A percentile compares a stretch with the other conserved stretches of the same genome.
phyloP scores from a whole-genome alignment of 441 rosid genomes.

The Pelargonium fulgidum region DNA sequence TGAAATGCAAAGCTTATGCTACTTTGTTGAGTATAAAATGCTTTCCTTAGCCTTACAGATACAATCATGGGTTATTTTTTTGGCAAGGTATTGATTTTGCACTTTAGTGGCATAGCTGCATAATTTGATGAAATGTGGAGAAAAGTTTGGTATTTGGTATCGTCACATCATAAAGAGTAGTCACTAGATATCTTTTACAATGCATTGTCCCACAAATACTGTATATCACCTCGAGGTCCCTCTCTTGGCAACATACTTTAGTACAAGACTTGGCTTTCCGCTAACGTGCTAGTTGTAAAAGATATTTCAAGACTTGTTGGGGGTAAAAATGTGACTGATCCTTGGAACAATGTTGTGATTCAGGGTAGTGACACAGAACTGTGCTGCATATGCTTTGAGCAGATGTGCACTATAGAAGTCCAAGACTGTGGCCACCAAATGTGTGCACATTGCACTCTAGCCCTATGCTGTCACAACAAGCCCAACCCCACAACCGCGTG shows the following conservation, averaged over 20 bases:
- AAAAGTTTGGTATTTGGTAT: neutral
- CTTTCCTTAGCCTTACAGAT: neutral
- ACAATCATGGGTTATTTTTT: neutral
- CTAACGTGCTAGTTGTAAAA: neutral
- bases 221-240: too few relatives aligned
- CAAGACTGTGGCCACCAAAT: slow-evolving; percentile 86
- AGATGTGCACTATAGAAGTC: slow-evolving; percentile 83
- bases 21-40: neutral
- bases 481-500: slow-evolving; percentile 84
- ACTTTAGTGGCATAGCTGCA: neutral
- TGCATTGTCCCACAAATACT: neutral
- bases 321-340: neutral
- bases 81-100: neutral
- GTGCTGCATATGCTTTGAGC: slow-evolving; percentile 97
- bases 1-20: neutral
- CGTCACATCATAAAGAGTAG: slow-evolving; percentile 1
- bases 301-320: neutral
- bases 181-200: neutral
- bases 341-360: slow-evolving; percentile 16
- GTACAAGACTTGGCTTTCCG: neutral
- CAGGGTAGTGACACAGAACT: slow-evolving; percentile 73
- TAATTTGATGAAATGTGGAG: neutral
- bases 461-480: slow-evolving; percentile 93
- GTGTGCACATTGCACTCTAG: slow-evolving; percentile 92
- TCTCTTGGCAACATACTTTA: neutral